Evolutionary conservation across 2,329 filamentous ascomycete genomes (phyloP).

Genomic region (Calonectria ilicicola): DNA sequence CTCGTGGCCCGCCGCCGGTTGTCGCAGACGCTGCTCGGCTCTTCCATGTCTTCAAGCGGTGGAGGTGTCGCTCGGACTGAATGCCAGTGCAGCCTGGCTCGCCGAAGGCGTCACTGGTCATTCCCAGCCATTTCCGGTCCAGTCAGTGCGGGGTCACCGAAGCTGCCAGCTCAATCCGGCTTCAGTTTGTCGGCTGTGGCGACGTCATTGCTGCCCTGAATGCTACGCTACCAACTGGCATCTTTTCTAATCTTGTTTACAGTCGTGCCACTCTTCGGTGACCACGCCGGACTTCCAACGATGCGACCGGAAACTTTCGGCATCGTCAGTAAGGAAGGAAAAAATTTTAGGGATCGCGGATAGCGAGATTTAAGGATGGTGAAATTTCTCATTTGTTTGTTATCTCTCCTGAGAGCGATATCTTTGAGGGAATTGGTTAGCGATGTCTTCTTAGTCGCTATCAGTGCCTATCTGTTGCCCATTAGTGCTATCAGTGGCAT

Average conservation of each 20-base stretch:
- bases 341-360: neutral
- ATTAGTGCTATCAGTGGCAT: too few species aligned
- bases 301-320: neutral
- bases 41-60: constrained; percentile 13
- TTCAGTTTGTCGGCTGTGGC: constrained; percentile 14
- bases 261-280: neutral
- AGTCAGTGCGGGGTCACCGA: constrained; percentile 35
- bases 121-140: constrained; percentile 6
- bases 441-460: too few species aligned
- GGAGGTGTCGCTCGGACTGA: neutral
- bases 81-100: constrained; percentile 27
- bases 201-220: constrained; percentile 41
- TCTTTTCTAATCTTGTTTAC: neutral
- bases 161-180: constrained; percentile 31
- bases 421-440: neutral
- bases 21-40: neutral
- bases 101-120: constrained; percentile 28
- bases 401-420: neutral
- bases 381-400: neutral
- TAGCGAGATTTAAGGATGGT: too few species aligned
- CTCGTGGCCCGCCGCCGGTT: neutral
- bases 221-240: constrained; percentile 5
- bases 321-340: neutral
- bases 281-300: neutral
- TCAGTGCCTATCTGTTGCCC: too few species aligned